Conservation (phyloP, 768 basidiomycete genomes). For the Leccinum pellstonianum region DNA sequence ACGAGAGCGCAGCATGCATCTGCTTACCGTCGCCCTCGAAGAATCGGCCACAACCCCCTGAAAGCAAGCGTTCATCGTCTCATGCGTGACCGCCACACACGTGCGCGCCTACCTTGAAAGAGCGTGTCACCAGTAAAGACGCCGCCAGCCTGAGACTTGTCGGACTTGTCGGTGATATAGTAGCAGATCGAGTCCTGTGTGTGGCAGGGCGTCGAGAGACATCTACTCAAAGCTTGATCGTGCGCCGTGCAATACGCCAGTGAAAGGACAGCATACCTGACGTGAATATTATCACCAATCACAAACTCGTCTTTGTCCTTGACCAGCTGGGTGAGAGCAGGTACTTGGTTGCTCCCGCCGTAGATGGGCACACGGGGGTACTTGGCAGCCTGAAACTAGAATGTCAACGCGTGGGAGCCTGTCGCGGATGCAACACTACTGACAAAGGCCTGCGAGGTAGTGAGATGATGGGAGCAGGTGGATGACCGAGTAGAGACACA, state of each 20-base stretch:
- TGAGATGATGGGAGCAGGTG: slow-evolving; percentile 11
- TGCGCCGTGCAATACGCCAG: background rate
- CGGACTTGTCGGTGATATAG: slow-evolving; percentile 56
- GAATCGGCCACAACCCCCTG: slow-evolving; percentile 87
- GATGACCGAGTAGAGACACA: slow-evolving; percentile 31
- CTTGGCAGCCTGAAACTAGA: slow-evolving; percentile 35
- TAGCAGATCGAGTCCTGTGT: slow-evolving; percentile 97
- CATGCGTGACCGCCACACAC: background rate
- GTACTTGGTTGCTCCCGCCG: slow-evolving; percentile 74
- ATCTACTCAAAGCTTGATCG: slow-evolving; percentile 42
- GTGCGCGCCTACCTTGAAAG: slow-evolving; percentile 47
- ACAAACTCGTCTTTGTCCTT: slow-evolving; percentile 80
- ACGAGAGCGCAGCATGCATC: slow-evolving; percentile 74
- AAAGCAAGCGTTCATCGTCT: slow-evolving; percentile 24
- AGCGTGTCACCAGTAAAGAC: slow-evolving; percentile 97
- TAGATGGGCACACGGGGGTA: slow-evolving; percentile 58
- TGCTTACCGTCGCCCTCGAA: slow-evolving; percentile 81
- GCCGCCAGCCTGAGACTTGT: slow-evolving; percentile 54
- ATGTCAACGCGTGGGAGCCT: background rate
- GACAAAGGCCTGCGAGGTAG: slow-evolving; percentile 28
- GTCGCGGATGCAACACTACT: slow-evolving; percentile 14
- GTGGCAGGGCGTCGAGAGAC: slow-evolving; percentile 88
- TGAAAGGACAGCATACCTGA: slow-evolving; percentile 48
- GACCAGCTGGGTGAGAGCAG: slow-evolving; percentile 68
- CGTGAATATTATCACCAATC: slow-evolving; percentile 59